phyloP scores from a whole-genome alignment of 148 eudicot species.

The Mesembryanthemum crystallinum region DNA sequence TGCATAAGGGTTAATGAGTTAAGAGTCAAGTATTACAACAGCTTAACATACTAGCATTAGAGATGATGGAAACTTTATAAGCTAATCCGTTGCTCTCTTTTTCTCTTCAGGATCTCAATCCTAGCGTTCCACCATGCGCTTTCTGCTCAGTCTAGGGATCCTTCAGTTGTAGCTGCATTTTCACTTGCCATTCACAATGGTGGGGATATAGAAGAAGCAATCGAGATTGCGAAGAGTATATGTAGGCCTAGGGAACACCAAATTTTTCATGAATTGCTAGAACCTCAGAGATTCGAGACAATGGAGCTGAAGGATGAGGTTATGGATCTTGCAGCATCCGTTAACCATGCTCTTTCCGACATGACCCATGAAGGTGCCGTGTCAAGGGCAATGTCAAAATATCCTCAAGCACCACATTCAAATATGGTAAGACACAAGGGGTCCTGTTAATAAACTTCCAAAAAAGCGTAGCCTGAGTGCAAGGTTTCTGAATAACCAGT shows the following conservation, averaged over 20 bases:
- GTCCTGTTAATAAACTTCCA: neutral
- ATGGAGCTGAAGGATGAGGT: constrained; percentile 44
- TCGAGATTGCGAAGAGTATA: constrained; percentile 48
- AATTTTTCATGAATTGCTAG: constrained; percentile 54
- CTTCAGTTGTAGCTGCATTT: constrained; percentile 73
- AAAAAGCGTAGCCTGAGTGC: too few species aligned
- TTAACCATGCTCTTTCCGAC: constrained; percentile 40
- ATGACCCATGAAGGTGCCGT: constrained; percentile 66
- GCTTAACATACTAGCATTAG: neutral
- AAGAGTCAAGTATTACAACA: too few species aligned
- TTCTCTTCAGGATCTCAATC: constrained; percentile 59
- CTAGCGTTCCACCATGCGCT: constrained; percentile 82
- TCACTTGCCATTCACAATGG: constrained; percentile 80
- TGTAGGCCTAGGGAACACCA: constrained; percentile 37
- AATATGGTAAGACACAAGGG: constrained; percentile 50
- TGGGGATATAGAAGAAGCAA: constrained; percentile 69
- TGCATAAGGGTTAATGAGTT: too few species aligned
- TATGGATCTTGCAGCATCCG: constrained; percentile 45
- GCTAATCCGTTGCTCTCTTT: neutral
- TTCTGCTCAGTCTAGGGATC: constrained; percentile 53
- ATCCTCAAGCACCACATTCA: constrained; percentile 73
- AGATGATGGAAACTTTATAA: neutral
- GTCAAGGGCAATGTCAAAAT: constrained; percentile 65
- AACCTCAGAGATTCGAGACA: constrained; percentile 30
- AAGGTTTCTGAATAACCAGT: too few species aligned